A percentile compares a stretch with the other conserved stretches of the same genome.
These are phyloP conservation scores for Solanum hybrid DNA, from an alignment of 305 asterid genomes.

Conservation along the genomic window DNA sequence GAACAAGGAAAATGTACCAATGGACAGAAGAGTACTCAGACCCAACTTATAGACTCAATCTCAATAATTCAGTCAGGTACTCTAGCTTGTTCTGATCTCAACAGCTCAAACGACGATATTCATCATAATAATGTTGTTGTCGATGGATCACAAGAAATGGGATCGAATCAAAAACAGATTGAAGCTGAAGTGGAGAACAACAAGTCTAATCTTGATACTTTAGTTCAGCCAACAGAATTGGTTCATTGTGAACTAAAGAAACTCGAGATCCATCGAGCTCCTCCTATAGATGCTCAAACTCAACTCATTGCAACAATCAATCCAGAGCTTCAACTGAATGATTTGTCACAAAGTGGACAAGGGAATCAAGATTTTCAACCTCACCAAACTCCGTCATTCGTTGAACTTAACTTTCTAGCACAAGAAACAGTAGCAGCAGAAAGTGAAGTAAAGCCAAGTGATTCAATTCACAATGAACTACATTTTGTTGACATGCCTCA, in stretches of 20 bases:
- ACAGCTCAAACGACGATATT: background rate
- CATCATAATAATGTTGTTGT: slow-evolving; percentile 4
- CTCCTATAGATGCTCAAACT: slow-evolving; percentile 13
- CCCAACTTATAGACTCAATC: slow-evolving; percentile 7
- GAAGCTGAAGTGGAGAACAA: slow-evolving; percentile 7
- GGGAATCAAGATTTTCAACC: background rate
- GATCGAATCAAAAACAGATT: background rate
- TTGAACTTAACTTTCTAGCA: background rate
- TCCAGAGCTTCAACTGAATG: background rate
- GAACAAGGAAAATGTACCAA: slow-evolving; percentile 8
- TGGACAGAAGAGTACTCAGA: background rate
- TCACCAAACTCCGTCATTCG: slow-evolving; percentile 1
- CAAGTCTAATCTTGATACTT: background rate
- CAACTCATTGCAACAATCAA: slow-evolving; percentile 9
- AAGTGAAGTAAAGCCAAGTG: background rate
- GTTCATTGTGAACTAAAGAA: slow-evolving; percentile 11
- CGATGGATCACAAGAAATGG: slow-evolving; percentile 4
- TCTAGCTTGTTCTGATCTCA: background rate
- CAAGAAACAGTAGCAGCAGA: background rate
- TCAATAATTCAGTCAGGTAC: background rate
- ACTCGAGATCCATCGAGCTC: slow-evolving; percentile 19
- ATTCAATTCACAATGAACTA: slow-evolving; percentile 1
- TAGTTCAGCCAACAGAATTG: slow-evolving; percentile 4
- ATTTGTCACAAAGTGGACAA: background rate
- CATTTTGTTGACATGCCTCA: slow-evolving; percentile 9